Evolutionary conservation across 306 rosid species (phyloP).

Genomic region (Lotus japonicus): DNA sequence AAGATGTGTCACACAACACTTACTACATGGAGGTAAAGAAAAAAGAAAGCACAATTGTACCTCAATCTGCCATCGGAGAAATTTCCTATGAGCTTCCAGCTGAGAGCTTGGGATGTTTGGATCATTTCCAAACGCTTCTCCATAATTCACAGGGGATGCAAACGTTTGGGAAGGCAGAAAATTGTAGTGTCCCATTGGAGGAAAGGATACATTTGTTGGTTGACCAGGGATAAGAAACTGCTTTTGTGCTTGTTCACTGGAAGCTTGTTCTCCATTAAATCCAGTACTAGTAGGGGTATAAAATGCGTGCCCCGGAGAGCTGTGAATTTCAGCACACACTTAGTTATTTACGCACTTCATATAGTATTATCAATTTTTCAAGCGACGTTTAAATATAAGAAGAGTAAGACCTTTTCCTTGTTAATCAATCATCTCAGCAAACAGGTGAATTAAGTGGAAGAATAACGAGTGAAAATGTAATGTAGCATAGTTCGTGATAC

Average conservation of each 20-base stretch:
- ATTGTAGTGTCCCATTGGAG: slow-evolving; percentile 36
- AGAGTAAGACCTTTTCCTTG: background rate
- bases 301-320: slow-evolving; percentile 59
- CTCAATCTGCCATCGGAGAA: slow-evolving; percentile 64
- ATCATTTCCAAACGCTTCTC: slow-evolving; percentile 39
- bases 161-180: slow-evolving; percentile 42
- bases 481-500: background rate
- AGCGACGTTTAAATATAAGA: background rate
- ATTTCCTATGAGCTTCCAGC: slow-evolving; percentile 54
- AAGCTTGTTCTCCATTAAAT: slow-evolving; percentile 40
- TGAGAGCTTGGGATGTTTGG: slow-evolving; percentile 33
- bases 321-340: slow-evolving; percentile 20
- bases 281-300: slow-evolving; percentile 38
- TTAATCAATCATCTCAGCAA: background rate
- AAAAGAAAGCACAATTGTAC: slow-evolving; percentile 29
- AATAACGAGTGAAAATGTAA: background rate
- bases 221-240: slow-evolving; percentile 45
- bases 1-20: slow-evolving; percentile 5
- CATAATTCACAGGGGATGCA: slow-evolving; percentile 26
- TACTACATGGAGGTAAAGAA: background rate
- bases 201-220: slow-evolving; percentile 38
- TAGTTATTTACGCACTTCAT: background rate
- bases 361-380: slow-evolving; percentile 10
- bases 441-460: background rate
- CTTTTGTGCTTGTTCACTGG: slow-evolving; percentile 33